phyloP scores from a whole-genome alignment of 2,329 filamentous ascomycete genomes.

The Myriosclerotinia scirpicola region DNA sequence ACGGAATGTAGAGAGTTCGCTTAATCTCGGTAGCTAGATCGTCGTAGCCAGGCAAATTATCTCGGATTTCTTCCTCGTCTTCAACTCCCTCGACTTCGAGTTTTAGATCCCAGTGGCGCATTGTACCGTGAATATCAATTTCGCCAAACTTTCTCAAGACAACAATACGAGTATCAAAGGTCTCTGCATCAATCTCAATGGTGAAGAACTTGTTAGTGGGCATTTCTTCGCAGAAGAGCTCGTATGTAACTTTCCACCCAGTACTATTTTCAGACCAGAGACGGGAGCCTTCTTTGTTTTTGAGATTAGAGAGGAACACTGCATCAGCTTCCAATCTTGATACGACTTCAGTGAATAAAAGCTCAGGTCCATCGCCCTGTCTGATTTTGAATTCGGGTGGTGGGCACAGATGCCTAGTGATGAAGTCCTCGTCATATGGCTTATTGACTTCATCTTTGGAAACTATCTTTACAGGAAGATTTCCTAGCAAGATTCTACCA shows the following conservation, averaged over 20 bases:
- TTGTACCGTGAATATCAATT: conserved; percentile 38
- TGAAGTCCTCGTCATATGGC: not conserved
- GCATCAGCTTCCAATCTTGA: conserved; percentile 34
- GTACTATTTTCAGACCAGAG: conserved; percentile 33
- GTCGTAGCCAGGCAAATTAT: conserved; percentile 25
- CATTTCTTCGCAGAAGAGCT: conserved; percentile 35
- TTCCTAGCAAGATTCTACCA: conserved; percentile 35
- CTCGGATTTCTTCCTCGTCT: conserved; percentile 20
- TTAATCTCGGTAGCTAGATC: conserved; percentile 29
- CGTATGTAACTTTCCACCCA: conserved; percentile 34
- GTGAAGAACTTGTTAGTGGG: conserved; percentile 26
- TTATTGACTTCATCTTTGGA: conserved; percentile 20
- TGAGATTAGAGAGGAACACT: conserved; percentile 32
- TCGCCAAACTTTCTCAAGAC: conserved; percentile 28
- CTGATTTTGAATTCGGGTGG: not conserved
- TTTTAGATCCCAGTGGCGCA: conserved; percentile 38
- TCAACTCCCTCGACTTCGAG: conserved; percentile 30
- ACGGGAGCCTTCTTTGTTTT: conserved; percentile 24
- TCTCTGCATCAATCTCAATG: conserved; percentile 39
- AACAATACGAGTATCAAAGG: conserved; percentile 29
- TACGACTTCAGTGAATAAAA: conserved; percentile 36
- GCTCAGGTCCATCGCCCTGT: conserved; percentile 15
- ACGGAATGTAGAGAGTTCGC: conserved; percentile 36
- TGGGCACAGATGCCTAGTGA: conserved; percentile 20
- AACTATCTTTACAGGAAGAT: conserved; percentile 25